Base-by-base conservation (phyloP, 2,329 filamentous ascomycete species). In the Ceratocystiopsis brevicomis region DNA sequence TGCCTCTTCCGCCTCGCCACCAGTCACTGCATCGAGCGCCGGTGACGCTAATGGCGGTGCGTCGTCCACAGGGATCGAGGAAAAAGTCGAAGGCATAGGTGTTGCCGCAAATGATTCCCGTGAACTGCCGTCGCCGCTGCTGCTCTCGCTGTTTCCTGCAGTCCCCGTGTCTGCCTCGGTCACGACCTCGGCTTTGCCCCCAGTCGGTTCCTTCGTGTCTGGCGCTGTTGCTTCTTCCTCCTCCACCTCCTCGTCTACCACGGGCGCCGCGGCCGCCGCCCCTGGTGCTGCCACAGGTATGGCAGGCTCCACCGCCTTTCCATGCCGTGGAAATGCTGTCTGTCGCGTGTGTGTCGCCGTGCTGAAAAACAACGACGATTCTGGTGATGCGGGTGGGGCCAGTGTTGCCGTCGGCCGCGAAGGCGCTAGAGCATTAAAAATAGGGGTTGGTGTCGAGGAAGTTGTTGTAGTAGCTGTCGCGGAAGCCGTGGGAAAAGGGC, bases 241-340 rank as follows among this genome's bases (percentile, higher is more conserved):
- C 18, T 16, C 40, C 11, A 14, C 38, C 32, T 32, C 21, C 16
- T 19, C 25, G 30, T 30, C 15, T 38, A 32, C 33, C 14, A 37
- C 30, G 19, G 15, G n/a, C 30, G 39, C 16, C 37, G 41, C 39
- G 13, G 38, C 17, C 19, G 42, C 37, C 38, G 40, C 35, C n/a
- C 10, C 35, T 6, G 9, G 35, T 11, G 15, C n/a, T n/a, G 12
- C 5, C 35, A 48, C 39, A 50, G 49, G 47, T 49, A 51, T 54
- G 6, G 61, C 53, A 12, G 73, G 74, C 52, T 76, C 72, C 35
- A 78, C 66, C 2, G 68, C 75, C 51, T 73, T 78, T 38, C 75
- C 75, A 53, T 74, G 71, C 42, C 75, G 60, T 43, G 64, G 65
- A 51, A 74, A 72, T 17, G 56, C 52, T 47, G 67, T 56, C 53